phyloP scores from a whole-genome alignment of 2,329 filamentous ascomycete genomes.

The Bimuria novae-zelandiae region DNA sequence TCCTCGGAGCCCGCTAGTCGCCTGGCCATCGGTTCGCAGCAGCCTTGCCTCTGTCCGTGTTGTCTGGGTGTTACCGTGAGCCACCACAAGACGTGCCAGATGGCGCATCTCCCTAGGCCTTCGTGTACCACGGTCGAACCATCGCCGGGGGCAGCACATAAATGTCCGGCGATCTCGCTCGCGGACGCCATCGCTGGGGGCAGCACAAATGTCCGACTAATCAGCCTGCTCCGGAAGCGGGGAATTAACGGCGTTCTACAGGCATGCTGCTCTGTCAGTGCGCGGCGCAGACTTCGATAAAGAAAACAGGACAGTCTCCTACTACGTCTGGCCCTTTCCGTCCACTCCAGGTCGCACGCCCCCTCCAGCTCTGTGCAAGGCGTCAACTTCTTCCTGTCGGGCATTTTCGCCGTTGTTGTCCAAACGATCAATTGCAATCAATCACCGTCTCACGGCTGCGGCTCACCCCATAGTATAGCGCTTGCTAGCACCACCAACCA shows the following conservation, averaged over 20 bases:
- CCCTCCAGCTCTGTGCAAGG: too few relatives aligned
- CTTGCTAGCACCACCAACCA: neutral
- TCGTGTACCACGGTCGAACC: slow-evolving; percentile 6
- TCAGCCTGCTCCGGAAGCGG: slow-evolving; percentile 7
- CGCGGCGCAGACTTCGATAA: slow-evolving; percentile 3
- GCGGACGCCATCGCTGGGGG: neutral
- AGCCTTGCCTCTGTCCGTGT: neutral
- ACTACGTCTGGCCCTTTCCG: slow-evolving; percentile 8
- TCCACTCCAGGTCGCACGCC: slow-evolving; percentile 1
- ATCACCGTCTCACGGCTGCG: neutral
- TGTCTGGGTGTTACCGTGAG: neutral
- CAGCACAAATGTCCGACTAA: slow-evolving; percentile 2
- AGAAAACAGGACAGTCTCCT: slow-evolving; percentile 6
- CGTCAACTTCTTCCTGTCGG: neutral
- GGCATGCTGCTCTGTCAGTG: slow-evolving; percentile 4
- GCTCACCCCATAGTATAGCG: neutral
- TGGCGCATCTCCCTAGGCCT: neutral
- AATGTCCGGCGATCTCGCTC: slow-evolving; percentile 2
- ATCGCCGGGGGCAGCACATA: too few relatives aligned
- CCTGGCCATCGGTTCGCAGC: neutral
- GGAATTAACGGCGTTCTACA: slow-evolving; percentile 7
- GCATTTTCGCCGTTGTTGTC: neutral
- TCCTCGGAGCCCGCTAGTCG: slow-evolving; percentile 1
- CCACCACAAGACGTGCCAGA: neutral
- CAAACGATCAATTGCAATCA: neutral